These are phyloP conservation scores for Nakazawaea wyomingensis DNA, from an alignment of 805 yeast genomes.

Conservation along the genomic window DNA sequence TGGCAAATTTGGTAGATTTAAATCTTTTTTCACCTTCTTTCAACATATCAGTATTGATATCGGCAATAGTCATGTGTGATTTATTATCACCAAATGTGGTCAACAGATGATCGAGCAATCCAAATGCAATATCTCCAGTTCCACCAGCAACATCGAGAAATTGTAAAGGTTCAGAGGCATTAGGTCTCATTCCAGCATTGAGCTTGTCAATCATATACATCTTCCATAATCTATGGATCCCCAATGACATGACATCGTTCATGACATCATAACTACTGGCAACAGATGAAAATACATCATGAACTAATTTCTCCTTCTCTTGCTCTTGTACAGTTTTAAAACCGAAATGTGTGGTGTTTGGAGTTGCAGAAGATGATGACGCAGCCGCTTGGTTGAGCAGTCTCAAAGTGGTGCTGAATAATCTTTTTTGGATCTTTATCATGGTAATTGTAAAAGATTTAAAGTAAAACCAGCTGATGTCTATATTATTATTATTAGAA, in stretches of 20 bases:
- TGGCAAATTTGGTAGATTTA: constrained; percentile 51
- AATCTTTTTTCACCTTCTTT: constrained; percentile 84
- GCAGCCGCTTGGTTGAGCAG: background rate
- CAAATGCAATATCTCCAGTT: constrained; percentile 96
- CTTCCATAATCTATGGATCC: constrained; percentile 94
- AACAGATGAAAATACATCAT: constrained; percentile 88
- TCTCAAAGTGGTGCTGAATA: background rate
- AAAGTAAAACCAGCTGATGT: too few species aligned
- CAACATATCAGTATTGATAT: constrained; percentile 94
- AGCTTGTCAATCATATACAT: constrained; percentile 79
- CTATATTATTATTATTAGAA: background rate
- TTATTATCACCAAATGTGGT: constrained; percentile 65
- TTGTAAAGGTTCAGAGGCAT: constrained; percentile 64
- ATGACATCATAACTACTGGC: constrained; percentile 92
- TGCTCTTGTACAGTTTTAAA: constrained; percentile 73
- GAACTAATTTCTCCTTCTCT: constrained; percentile 78
- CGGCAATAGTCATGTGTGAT: constrained; percentile 85
- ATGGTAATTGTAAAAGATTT: background rate
- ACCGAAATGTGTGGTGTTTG: constrained; percentile 86
- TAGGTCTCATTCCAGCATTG: constrained; percentile 93
- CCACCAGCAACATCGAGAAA: constrained; percentile 99
- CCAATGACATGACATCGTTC: constrained; percentile 98
- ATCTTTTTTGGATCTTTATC: background rate
- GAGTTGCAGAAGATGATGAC: background rate
- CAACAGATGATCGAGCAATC: constrained; percentile 88